Evolutionary conservation across 805 yeast genomes (phyloP), one percentile per base, ranked within the genome.

Genomic region (Zygosaccharomyces kombuchaensis): DNA sequence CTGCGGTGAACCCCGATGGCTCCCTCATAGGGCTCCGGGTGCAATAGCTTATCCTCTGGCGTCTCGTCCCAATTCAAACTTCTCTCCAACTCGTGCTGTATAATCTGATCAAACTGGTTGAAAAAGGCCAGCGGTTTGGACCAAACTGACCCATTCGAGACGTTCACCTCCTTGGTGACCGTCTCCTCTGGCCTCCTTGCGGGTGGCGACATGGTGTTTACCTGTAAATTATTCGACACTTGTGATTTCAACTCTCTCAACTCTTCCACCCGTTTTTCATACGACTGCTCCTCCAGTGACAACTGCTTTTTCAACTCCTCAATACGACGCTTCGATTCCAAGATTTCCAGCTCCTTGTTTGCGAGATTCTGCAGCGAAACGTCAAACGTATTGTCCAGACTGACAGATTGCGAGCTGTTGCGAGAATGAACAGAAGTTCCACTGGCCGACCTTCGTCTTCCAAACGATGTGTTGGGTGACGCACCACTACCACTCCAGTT

Each of bases 51-150:
- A 21, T 16, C 37, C 10, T 40, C 38, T 2, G 43, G 37, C 9
- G 45, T 39, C 19, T 44, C 54, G 26, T 61, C 68, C 52, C 71
- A 63, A 14, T 68, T 56, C 34, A 73, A 67, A 19, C 75, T 64
- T 50, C 74, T 78, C 52, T 82, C 89, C 46, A 84, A 69, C 59
- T 83, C 89, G 46, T 73, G 76, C 57, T 80, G 87, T 26, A 84
- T 67, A 62, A 81, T 69, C 43, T 76, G 78, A 59, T 84, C 91
- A 56, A 84, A 75, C 50, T 81, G 87, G 53, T 81, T 87, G 38
- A 84, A 71, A 42, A 82, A 69, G 37, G 72, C 76, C 36, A 83
- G 67, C 1, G 88, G 84, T 54, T 76, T 80, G 3, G 79, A 62
- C 73, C 74, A 70, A 13, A 67, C 55, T 13, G 73, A 69, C 3